Evolutionary conservation across 345 rosid species (phyloP).

Genomic region (Gossypium herbaceum): DNA sequence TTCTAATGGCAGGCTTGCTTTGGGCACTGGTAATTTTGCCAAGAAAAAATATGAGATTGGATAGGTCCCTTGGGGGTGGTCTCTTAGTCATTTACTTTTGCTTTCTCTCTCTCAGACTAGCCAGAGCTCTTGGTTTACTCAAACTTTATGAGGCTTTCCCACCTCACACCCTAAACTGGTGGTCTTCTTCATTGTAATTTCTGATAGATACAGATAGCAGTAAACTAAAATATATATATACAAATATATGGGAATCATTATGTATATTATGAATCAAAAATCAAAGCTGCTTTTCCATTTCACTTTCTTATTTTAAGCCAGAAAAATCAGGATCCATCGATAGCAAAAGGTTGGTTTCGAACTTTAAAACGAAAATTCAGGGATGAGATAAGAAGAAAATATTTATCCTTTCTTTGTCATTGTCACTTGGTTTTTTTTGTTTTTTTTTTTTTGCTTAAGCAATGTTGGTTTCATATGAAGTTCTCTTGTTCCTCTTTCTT

Average conservation of each 20-base stretch:
- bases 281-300: neutral
- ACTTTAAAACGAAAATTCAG: neutral
- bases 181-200: neutral
- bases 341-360: neutral
- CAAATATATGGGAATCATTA: neutral
- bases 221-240: neutral
- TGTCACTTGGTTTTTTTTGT: neutral
- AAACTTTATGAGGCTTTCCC: conserved; percentile 15
- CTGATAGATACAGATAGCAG: neutral
- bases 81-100: conserved; percentile 70
- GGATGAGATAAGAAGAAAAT: neutral
- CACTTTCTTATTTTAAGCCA: neutral
- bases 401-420: neutral
- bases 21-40: conserved; percentile 85
- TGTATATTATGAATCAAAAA: neutral
- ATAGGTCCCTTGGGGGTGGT: conserved; percentile 61
- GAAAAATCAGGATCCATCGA: neutral
- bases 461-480: neutral
- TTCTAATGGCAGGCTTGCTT: conserved; percentile 59
- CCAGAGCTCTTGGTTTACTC: conserved; percentile 33
- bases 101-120: conserved; percentile 56
- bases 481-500: neutral
- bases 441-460: neutral
- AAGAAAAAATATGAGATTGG: conserved; percentile 61
- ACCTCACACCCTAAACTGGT: neutral